Percentiles rank a stretch among this genome's conserved stretches.
Evolutionary conservation across 495 filamentous ascomycete genomes (phyloP).

Genomic region (Aspergillus wentii): DNA sequence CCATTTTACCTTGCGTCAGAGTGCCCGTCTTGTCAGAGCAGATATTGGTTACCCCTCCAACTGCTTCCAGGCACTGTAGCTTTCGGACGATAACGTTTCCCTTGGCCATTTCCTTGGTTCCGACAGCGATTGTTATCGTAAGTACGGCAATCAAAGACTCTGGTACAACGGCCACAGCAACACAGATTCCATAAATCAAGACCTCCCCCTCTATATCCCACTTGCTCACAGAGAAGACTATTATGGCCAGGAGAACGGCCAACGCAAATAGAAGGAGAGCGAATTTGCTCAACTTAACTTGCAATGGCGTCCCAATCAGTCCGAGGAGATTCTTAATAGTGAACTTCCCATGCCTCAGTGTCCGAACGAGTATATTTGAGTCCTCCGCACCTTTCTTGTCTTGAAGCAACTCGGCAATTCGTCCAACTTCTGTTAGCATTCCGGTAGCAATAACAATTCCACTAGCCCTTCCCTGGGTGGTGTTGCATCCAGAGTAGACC

Average conservation of each 20-base stretch:
- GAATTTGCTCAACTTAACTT: constrained; percentile 74
- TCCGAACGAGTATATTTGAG: constrained; percentile 59
- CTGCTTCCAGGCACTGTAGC: constrained; percentile 73
- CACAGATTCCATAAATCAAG: constrained; percentile 75
- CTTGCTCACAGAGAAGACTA: constrained; percentile 74
- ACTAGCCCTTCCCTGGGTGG: constrained; percentile 62
- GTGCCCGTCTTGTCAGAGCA: constrained; percentile 89
- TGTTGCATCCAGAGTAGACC: constrained; percentile 63
- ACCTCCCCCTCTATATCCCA: constrained; percentile 68
- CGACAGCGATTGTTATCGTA: constrained; percentile 68
- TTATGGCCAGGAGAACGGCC: constrained; percentile 68
- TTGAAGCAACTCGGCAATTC: constrained; percentile 57
- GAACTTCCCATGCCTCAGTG: constrained; percentile 53
- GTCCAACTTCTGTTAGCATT: constrained; percentile 83
- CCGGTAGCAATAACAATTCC: constrained; percentile 67
- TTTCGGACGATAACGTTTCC: constrained; percentile 77
- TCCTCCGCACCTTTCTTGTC: constrained; percentile 56
- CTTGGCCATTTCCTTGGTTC: constrained; percentile 69
- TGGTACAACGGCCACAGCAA: constrained; percentile 69
- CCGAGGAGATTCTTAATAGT: constrained; percentile 57
- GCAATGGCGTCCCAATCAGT: constrained; percentile 76
- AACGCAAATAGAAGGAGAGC: constrained; percentile 71
- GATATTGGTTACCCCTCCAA: constrained; percentile 82
- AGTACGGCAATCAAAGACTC: constrained; percentile 70
- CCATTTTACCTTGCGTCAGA: constrained; percentile 73